These are phyloP conservation scores for Colletotrichum eleusines DNA, from an alignment of 2,329 filamentous ascomycete genomes.

Conservation along the genomic window DNA sequence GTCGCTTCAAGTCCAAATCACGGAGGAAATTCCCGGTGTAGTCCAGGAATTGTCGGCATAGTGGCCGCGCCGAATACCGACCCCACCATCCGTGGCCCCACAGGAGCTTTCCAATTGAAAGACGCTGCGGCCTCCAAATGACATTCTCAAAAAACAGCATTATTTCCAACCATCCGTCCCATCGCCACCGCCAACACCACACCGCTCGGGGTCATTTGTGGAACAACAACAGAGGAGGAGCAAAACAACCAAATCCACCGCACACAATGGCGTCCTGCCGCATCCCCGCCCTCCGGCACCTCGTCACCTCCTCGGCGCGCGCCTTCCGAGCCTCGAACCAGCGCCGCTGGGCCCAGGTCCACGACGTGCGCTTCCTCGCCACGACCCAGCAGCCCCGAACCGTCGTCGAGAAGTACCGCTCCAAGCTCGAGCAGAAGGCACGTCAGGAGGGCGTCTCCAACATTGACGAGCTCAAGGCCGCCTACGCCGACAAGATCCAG, in stretches of 20 bases:
- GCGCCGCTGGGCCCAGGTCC: constrained; percentile 89
- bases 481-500: constrained; percentile 87
- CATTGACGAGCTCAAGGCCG: constrained; percentile 81
- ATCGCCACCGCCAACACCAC: constrained; percentile 7
- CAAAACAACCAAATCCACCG: constrained; percentile 20
- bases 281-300: constrained; percentile 61
- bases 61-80: constrained; percentile 28
- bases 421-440: constrained; percentile 87
- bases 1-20: background rate
- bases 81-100: constrained; percentile 30
- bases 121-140: constrained; percentile 30
- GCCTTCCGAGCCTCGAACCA: constrained; percentile 63
- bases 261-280: constrained; percentile 63
- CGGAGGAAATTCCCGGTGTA: background rate
- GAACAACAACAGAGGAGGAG: background rate
- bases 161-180: background rate
- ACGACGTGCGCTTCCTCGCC: constrained; percentile 90
- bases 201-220: background rate
- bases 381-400: constrained; percentile 77
- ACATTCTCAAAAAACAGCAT: constrained; percentile 18
- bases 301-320: constrained; percentile 52
- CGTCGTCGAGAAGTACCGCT: constrained; percentile 86
- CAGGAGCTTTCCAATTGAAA: constrained; percentile 30
- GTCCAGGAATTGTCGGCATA: background rate
- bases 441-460: constrained; percentile 76